phyloP scores from a whole-genome alignment of 2,329 filamentous ascomycete genomes.

The Colletotrichum melonis region DNA sequence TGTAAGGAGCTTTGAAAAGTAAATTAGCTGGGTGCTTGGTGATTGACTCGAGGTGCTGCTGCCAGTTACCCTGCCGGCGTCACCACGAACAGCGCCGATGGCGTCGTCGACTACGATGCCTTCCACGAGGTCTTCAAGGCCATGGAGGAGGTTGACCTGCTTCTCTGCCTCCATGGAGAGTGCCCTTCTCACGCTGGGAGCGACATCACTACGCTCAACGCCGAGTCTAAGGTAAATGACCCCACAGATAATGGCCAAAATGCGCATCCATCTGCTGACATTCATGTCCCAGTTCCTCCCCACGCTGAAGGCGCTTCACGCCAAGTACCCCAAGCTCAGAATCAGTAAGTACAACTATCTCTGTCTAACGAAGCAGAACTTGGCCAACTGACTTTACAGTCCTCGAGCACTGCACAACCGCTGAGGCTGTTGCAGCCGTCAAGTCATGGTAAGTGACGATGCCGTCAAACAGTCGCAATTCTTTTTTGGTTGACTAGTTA shows the following conservation, averaged over 20 bases:
- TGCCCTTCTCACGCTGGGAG: constrained; percentile 59
- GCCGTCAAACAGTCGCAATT: no score
- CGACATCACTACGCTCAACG: constrained; percentile 70
- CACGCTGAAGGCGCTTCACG: constrained; percentile 78
- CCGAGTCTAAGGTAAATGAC: constrained; percentile 64
- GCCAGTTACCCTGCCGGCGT: constrained; percentile 54
- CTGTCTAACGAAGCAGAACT: no score
- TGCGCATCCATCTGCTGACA: background rate
- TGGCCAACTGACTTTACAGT: constrained; percentile 43
- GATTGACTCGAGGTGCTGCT: background rate
- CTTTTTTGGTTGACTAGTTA: constrained; percentile 46
- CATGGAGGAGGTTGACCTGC: constrained; percentile 85
- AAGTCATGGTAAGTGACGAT: constrained; percentile 10
- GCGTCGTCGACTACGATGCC: constrained; percentile 75
- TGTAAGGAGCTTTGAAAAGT: no score
- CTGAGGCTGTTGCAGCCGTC: constrained; percentile 83
- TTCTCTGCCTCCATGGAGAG: constrained; percentile 96
- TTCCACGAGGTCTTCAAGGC: constrained; percentile 87
- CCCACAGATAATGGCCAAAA: background rate
- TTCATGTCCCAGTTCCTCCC: constrained; percentile 73
- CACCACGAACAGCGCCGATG: constrained; percentile 75
- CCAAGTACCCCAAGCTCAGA: constrained; percentile 77
- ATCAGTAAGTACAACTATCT: constrained; percentile 48
- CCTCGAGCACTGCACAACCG: constrained; percentile 89
- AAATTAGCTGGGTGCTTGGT: background rate